phyloP scores from a whole-genome alignment of 768 basidiomycete species.

The Fomitopsis pulvina region DNA sequence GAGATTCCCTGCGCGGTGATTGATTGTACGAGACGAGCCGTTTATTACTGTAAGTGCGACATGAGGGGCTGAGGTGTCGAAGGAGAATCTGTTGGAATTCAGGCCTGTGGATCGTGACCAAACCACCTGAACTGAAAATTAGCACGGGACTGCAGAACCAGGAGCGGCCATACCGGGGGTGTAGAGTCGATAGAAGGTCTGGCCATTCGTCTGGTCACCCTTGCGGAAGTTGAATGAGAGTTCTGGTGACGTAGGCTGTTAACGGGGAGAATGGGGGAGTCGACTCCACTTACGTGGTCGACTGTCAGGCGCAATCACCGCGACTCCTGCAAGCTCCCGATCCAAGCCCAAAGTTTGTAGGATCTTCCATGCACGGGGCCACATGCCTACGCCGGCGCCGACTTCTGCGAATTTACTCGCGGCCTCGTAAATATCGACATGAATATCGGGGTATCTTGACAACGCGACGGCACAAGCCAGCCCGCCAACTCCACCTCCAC shows the following conservation, averaged over 20 bases:
- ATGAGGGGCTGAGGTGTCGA: slow-evolving; percentile 37
- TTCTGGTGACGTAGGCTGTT: slow-evolving; percentile 29
- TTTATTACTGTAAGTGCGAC: slow-evolving; percentile 46
- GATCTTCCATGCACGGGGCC: slow-evolving; percentile 28
- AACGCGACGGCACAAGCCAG: slow-evolving; percentile 23
- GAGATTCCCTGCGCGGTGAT: slow-evolving; percentile 13
- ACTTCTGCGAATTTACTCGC: slow-evolving; percentile 22
- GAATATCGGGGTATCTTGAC: slow-evolving; percentile 19
- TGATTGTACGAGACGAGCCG: slow-evolving; percentile 53
- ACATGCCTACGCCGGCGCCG: slow-evolving; percentile 29
- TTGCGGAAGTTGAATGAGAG: slow-evolving; percentile 50
- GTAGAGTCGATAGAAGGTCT: slow-evolving; percentile 45
- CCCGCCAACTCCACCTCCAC: slow-evolving; percentile 26
- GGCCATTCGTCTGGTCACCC: slow-evolving; percentile 49
- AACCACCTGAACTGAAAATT: slow-evolving; percentile 18
- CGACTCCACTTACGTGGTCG: slow-evolving; percentile 19
- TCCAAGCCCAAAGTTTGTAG: slow-evolving; percentile 21
- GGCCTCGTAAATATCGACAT: slow-evolving; percentile 29
- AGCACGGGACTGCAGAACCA: neutral
- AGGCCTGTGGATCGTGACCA: slow-evolving; percentile 49
- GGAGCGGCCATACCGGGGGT: slow-evolving; percentile 42
- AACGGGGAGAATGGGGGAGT: neutral
- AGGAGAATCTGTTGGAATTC: slow-evolving; percentile 61
- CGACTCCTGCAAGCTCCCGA: slow-evolving; percentile 18
- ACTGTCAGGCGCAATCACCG: slow-evolving; percentile 18